These are phyloP conservation scores for Colletotrichum lupini DNA, from an alignment of 2,329 filamentous ascomycete genomes.

Conservation along the genomic window DNA sequence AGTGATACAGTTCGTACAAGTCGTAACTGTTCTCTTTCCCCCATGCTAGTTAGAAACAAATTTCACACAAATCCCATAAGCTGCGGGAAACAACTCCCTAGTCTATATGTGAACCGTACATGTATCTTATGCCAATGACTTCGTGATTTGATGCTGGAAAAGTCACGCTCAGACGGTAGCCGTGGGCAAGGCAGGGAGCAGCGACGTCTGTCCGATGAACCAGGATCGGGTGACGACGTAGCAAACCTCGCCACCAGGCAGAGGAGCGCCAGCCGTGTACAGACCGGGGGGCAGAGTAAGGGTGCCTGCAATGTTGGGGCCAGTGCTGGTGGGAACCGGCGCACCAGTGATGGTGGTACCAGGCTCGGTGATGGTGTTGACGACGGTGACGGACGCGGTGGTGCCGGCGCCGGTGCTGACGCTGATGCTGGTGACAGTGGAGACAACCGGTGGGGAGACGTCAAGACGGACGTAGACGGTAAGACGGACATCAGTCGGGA, in stretches of 20 bases:
- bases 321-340: not conserved
- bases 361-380: slow-evolving; percentile 10
- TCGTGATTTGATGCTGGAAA: slow-evolving; percentile 11
- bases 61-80: slow-evolving; percentile 6
- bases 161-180: slow-evolving; percentile 19
- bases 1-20: slow-evolving; percentile 14
- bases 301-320: slow-evolving; percentile 3
- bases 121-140: slow-evolving; percentile 17
- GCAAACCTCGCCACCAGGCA: slow-evolving; percentile 18
- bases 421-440: slow-evolving; percentile 1
- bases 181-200: slow-evolving; percentile 10
- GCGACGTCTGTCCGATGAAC: slow-evolving; percentile 17
- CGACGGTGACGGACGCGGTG: slow-evolving; percentile 16
- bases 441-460: not conserved
- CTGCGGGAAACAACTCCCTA: not conserved
- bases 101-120: not conserved
- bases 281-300: slow-evolving; percentile 28
- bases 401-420: slow-evolving; percentile 11
- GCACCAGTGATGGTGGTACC: not conserved
- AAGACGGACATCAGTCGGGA: slow-evolving; percentile 12
- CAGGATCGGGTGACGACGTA: slow-evolving; percentile 25
- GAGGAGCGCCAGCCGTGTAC: slow-evolving; percentile 15
- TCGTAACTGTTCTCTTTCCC: slow-evolving; percentile 12
- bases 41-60: slow-evolving; percentile 2
- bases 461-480: slow-evolving; percentile 23